phyloP scores from a whole-genome alignment of 208 protist species.

The Leishmania mexicana region DNA sequence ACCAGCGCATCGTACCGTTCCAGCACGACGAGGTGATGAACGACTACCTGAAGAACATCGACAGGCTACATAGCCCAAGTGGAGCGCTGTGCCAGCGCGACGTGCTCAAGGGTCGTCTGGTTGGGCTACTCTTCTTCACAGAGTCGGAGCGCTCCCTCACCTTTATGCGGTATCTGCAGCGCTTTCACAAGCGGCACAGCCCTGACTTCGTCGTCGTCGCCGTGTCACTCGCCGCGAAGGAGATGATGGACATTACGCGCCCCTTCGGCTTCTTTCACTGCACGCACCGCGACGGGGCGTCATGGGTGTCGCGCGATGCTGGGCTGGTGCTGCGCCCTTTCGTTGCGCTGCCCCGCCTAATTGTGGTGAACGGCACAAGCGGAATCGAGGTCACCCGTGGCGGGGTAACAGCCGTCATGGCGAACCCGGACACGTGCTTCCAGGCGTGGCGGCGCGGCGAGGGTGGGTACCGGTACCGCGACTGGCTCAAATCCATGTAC shows the following conservation, averaged over 20 bases:
- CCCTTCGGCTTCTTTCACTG: conserved; percentile 84
- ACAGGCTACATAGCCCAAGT: conserved; percentile 49
- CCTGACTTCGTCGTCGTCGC: conserved; percentile 79
- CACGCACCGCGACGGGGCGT: conserved; percentile 71
- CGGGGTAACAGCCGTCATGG: conserved; percentile 68
- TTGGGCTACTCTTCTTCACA: conserved; percentile 82
- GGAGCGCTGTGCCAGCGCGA: conserved; percentile 45
- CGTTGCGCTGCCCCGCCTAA: conserved; percentile 58
- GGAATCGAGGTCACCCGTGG: conserved; percentile 66
- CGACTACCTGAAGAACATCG: conserved; percentile 76
- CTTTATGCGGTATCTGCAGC: conserved; percentile 69
- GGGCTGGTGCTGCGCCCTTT: conserved; percentile 55
- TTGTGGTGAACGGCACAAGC: conserved; percentile 68
- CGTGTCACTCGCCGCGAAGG: conserved; percentile 62
- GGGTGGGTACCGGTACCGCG: conserved; percentile 27
- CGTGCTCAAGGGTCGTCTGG: conserved; percentile 72
- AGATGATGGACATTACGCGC: conserved; percentile 72
- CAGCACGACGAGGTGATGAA: conserved; percentile 62
- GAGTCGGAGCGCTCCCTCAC: conserved; percentile 64
- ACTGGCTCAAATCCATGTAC: conserved; percentile 22
- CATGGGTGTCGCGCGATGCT: conserved; percentile 70
- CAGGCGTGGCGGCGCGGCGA: conserved; percentile 52
- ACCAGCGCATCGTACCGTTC: conserved; percentile 66
- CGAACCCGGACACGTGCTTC: conserved; percentile 70
- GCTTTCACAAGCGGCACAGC: conserved; percentile 52